Percentiles rank a stretch among this genome's conserved stretches.
These are phyloP conservation scores for Sindora glabra DNA, from an alignment of 306 rosid species.

Conservation along the genomic window DNA sequence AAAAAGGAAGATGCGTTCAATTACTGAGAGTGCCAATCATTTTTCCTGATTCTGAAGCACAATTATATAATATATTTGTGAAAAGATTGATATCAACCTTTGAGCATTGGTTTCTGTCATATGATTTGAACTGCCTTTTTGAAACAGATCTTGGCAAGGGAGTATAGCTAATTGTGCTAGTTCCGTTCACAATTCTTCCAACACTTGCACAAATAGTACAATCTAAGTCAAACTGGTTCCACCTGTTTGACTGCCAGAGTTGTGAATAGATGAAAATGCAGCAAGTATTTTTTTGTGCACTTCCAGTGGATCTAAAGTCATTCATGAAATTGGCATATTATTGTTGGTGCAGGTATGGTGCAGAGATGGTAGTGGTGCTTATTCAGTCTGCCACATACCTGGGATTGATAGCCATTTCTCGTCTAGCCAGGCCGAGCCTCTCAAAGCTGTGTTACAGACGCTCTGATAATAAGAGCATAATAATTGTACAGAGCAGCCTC, in stretches of 20 bases:
- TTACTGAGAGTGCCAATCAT: not conserved
- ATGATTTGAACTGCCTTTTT: too few relatives aligned
- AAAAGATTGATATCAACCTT: not conserved
- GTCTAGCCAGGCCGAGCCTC: slow-evolving; percentile 63
- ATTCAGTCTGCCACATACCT: slow-evolving; percentile 46
- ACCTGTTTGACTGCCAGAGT: too few relatives aligned
- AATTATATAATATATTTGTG: not conserved
- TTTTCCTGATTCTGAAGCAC: not conserved
- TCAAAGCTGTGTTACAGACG: slow-evolving; percentile 69
- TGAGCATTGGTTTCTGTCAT: not conserved
- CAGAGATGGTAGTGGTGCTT: slow-evolving; percentile 52
- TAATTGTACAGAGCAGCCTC: slow-evolving; percentile 38
- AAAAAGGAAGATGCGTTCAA: not conserved
- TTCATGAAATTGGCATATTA: not conserved
- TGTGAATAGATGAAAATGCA: too few relatives aligned
- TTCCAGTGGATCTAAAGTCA: not conserved
- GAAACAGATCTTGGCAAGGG: too few relatives aligned
- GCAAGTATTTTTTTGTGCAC: too few relatives aligned
- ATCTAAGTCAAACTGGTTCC: too few relatives aligned
- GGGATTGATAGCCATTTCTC: slow-evolving; percentile 56
- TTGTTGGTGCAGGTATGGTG: slow-evolving; percentile 48
- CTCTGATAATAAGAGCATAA: slow-evolving; percentile 44
- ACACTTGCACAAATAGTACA: too few relatives aligned
- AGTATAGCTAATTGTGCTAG: too few relatives aligned
- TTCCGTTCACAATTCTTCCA: too few relatives aligned